Base-by-base conservation (phyloP, 2,329 filamentous ascomycete species). In the Fusarium euwallaceae region DNA sequence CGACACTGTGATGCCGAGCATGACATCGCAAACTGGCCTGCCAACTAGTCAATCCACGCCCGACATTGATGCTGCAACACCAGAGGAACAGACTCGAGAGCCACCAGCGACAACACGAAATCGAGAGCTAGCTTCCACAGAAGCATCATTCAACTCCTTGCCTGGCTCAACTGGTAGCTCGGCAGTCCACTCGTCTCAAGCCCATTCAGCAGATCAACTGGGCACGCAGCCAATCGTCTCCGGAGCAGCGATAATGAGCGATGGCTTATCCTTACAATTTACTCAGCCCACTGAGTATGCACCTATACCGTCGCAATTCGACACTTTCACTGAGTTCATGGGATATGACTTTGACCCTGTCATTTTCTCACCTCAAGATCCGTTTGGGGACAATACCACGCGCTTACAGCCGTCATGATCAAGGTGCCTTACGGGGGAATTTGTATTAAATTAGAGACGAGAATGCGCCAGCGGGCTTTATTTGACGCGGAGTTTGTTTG, bases 1-100 rank as follows among this genome's bases (percentile, higher is more conserved):
- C 24, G 72, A 74, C 5, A 12, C 37, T 12, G 37, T 56, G 4
- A 24, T 70, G 6, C 65, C 64, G 17, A 55, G 48, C 6, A 55
- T 55, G 48, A 20, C 48, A 16, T 55, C 48, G 17, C 48, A 55
- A 34, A 55, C 48, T 55, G 48, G 27, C 27, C 10, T 55, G 10
- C 48, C 48, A 4, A 55, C 48, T 6, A 2, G 27, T 32, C 24
- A 55, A 55, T 55, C 48, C 17, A 55, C 48, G 6, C 48, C 48
- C 4, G 27, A 32, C 11, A 55, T 55, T 29, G 24, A 29, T 53
- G 24, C 48, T 53, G 17, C 24, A 29, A 53, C 48, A 5, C 48
- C 48, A 1, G 48, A 55, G 27, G 17, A 55, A 2, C 48, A 55
- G 17, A 20, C 27, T 20, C 48, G 20, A 14, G 48, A 20, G 48